Conservation (phyloP, 2,329 filamentous ascomycete genomes). For the Graphiopsis chlorocephala region DNA sequence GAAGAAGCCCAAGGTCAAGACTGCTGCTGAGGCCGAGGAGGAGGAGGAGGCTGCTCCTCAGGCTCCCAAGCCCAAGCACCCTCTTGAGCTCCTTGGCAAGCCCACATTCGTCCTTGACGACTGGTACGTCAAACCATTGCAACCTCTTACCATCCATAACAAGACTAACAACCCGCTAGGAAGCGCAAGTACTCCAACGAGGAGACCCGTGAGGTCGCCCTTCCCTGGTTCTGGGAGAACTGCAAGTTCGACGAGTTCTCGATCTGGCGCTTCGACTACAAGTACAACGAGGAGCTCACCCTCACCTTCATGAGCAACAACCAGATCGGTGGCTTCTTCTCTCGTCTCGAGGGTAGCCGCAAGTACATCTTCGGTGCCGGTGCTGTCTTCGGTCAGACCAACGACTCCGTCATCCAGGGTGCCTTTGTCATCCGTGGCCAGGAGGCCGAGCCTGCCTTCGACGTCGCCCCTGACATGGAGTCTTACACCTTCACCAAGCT, state of each 20-base stretch:
- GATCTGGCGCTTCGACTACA: constrained; percentile 91
- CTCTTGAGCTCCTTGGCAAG: constrained; percentile 78
- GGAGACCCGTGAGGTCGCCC: constrained; percentile 73
- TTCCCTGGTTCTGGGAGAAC: constrained; percentile 99
- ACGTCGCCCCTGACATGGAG: constrained; percentile 96
- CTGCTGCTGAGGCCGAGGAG: constrained; percentile 57
- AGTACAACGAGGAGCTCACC: constrained; percentile 98
- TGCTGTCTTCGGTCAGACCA: constrained; percentile 84
- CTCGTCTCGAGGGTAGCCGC: constrained; percentile 92
- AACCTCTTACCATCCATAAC: not conserved
- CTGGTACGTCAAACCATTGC: constrained; percentile 59
- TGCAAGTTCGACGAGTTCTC: constrained; percentile 93
- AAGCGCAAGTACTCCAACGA: constrained; percentile 99
- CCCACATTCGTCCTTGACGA: constrained; percentile 85
- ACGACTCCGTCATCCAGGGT: constrained; percentile 87
- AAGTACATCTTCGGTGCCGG: constrained; percentile 95
- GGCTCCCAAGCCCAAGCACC: constrained; percentile 93
- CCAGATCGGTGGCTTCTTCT: constrained; percentile 95
- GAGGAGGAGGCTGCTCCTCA: constrained; percentile 58
- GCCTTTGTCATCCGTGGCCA: constrained; percentile 94
- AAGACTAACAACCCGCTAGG: constrained; percentile 20
- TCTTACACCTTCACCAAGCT: constrained; percentile 97
- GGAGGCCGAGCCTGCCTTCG: constrained; percentile 80
- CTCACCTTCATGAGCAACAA: constrained; percentile 99
- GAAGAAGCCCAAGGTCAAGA: constrained; percentile 55